phyloP scores from a whole-genome alignment of 768 basidiomycete genomes.

The Agrocybe praecox region DNA sequence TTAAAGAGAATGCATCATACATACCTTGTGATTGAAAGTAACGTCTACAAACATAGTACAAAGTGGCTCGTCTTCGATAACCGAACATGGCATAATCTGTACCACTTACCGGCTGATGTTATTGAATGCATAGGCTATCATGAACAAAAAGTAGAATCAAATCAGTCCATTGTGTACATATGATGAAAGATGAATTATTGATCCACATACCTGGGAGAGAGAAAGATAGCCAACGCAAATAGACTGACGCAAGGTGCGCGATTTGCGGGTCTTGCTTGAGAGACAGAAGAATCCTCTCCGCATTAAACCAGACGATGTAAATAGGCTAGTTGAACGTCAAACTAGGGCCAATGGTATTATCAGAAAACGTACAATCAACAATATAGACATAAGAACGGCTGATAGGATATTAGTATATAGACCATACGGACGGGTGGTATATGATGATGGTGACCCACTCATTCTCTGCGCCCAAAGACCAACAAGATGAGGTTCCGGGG shows the following conservation, averaged over 20 bases:
- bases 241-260: constrained; percentile 71
- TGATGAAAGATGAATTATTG: constrained; percentile 2
- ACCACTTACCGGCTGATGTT: constrained; percentile 39
- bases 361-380: constrained; percentile 56
- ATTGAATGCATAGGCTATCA: constrained; percentile 51
- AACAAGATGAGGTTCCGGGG: constrained; percentile 77
- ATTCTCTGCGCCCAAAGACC: constrained; percentile 92
- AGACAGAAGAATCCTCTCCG: constrained; percentile 74
- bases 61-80: background rate
- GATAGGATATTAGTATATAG: constrained; percentile 1
- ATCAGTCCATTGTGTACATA: background rate
- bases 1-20: background rate
- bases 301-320: constrained; percentile 76
- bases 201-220: constrained; percentile 66
- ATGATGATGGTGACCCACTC: constrained; percentile 46
- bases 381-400: constrained; percentile 64
- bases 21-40: constrained; percentile 85
- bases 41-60: constrained; percentile 37
- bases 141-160: no score
- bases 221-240: constrained; percentile 73
- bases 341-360: constrained; percentile 1
- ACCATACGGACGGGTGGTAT: background rate
- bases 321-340: constrained; percentile 46
- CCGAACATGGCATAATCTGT: background rate
- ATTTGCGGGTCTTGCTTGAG: constrained; percentile 85